A percentile compares a stretch with the other conserved stretches of the same genome.
Evolutionary conservation across 1,284 basidiomycete species (phyloP).

Genomic region (Sanghuangporus baumii): DNA sequence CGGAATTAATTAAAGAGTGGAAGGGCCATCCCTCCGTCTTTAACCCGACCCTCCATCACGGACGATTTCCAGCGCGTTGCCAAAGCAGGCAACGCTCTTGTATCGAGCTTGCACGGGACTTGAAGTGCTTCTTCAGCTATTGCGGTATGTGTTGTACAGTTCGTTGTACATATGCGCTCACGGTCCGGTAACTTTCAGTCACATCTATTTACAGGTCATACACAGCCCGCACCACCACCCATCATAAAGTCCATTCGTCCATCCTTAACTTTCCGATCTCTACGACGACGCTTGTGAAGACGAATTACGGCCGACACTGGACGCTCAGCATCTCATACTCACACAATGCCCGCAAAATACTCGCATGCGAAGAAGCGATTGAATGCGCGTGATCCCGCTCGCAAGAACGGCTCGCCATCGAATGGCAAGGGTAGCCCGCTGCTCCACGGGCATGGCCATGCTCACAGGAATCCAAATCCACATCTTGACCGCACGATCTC

Average conservation of each 20-base stretch:
- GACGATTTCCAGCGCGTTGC: too few species aligned
- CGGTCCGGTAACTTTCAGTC: not conserved
- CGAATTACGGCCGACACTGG: not conserved
- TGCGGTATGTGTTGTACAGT: not conserved
- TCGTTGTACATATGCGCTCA: not conserved
- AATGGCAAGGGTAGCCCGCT: not conserved
- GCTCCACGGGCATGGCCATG: conserved; percentile 20
- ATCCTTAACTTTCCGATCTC: not conserved
- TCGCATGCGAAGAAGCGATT: conserved; percentile 64
- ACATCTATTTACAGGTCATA: not conserved
- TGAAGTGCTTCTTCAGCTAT: not conserved
- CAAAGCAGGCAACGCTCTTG: too few species aligned
- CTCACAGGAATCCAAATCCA: conserved; percentile 36
- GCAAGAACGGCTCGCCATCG: conserved; percentile 27
- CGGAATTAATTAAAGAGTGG: too few species aligned
- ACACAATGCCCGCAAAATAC: conserved; percentile 58
- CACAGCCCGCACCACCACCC: not conserved
- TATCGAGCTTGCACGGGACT: too few species aligned
- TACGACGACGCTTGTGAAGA: not conserved
- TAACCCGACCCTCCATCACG: not conserved
- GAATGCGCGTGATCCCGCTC: conserved; percentile 37
- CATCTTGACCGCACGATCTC: conserved; percentile 48
- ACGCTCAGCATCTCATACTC: not conserved
- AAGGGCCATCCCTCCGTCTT: not conserved
- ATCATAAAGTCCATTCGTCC: not conserved